phyloP scores from a whole-genome alignment of 257 asterid genomes.

The Nicotiana paniculata region DNA sequence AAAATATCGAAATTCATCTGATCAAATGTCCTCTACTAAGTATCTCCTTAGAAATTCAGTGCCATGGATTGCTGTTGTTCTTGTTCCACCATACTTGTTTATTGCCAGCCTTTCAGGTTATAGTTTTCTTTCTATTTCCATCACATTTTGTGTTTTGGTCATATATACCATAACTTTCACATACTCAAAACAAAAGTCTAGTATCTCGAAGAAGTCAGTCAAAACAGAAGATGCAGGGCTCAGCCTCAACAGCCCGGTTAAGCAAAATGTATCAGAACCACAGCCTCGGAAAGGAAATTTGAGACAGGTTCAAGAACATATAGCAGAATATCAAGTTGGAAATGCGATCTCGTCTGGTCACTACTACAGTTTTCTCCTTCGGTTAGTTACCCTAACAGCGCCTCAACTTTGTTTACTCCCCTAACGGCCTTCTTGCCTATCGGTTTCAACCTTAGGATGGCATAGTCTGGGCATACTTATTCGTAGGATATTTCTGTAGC shows the following conservation, averaged over 20 bases:
- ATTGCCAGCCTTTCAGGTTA: conserved; percentile 18
- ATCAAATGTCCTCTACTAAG: conserved; percentile 28
- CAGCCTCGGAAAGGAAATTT: background rate
- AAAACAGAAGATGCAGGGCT: background rate
- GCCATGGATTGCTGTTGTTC: conserved; percentile 27
- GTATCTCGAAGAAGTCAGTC: conserved; percentile 4
- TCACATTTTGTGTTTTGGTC: conserved; percentile 22
- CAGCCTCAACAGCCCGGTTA: too few relatives aligned
- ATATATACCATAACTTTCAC: conserved; percentile 21
- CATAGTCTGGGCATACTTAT: too few relatives aligned
- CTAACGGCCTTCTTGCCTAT: too few relatives aligned
- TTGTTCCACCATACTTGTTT: conserved; percentile 20
- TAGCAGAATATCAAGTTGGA: background rate
- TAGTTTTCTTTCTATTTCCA: conserved; percentile 17
- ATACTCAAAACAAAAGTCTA: conserved; percentile 21
- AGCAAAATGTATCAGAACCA: background rate
- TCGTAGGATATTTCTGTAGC: too few relatives aligned
- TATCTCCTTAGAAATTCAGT: conserved; percentile 27
- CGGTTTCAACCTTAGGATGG: too few relatives aligned
- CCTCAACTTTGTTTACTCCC: too few relatives aligned
- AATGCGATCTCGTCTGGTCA: too few relatives aligned
- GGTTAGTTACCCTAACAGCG: too few relatives aligned
- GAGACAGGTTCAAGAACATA: background rate
- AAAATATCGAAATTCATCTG: background rate
- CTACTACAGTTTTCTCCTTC: too few relatives aligned